Percentiles rank a stretch among this genome's conserved stretches.
Evolutionary conservation across 148 eudicot species (phyloP).

Genomic region (Rhododendron williamsianum): DNA sequence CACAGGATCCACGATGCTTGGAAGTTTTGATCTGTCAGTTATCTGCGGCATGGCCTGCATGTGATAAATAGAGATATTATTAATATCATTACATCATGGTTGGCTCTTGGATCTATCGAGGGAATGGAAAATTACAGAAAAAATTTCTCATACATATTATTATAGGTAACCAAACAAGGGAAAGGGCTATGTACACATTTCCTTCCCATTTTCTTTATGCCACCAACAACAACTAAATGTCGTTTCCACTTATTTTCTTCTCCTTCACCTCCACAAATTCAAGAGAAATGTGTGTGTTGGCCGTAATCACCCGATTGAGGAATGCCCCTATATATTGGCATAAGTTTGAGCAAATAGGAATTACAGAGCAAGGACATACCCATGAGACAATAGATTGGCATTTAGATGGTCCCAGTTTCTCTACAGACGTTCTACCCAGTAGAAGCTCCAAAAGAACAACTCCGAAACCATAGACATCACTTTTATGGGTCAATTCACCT

Average conservation of each 20-base stretch:
- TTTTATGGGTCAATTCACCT: conserved; percentile 94
- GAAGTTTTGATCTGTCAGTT: conserved; percentile 81
- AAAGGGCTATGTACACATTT: neutral
- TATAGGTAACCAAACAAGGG: neutral
- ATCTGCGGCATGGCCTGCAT: conserved; percentile 88
- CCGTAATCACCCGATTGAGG: neutral
- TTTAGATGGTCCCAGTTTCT: conserved; percentile 66
- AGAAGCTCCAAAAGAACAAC: conserved; percentile 91
- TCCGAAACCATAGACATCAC: conserved; percentile 92
- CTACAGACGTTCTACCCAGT: conserved; percentile 76
- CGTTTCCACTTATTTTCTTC: neutral
- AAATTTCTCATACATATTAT: neutral
- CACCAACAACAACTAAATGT: neutral
- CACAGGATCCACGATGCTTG: conserved; percentile 71
- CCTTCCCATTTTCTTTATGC: neutral
- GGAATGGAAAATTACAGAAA: neutral
- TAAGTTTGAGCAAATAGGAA: neutral
- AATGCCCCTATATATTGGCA: neutral
- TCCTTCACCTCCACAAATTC: neutral
- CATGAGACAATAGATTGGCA: conserved; percentile 91
- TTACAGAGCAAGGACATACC: conserved; percentile 31
- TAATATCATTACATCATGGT: neutral
- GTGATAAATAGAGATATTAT: neutral
- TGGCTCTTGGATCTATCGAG: neutral
- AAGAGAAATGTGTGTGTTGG: neutral